These are phyloP conservation scores for Leishmania arabica DNA, from an alignment of 208 protist genomes.

Conservation along the genomic window DNA sequence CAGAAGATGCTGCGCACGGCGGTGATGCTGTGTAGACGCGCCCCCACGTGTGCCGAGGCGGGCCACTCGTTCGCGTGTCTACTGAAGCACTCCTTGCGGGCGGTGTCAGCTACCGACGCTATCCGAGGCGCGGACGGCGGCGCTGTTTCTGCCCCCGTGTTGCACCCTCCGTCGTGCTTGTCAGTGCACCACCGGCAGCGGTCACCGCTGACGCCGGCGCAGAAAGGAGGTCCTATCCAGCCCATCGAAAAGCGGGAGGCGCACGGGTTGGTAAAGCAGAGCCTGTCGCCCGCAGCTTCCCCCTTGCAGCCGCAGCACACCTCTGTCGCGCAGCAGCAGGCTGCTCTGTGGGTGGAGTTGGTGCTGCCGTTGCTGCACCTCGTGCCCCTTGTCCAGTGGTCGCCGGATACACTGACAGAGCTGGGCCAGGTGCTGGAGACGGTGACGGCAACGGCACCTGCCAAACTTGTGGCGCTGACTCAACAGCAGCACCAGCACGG, in stretches of 20 bases:
- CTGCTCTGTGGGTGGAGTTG: conserved; percentile 22
- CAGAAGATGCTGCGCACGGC: conserved; percentile 30
- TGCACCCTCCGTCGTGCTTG: neutral
- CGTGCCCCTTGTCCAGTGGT: conserved; percentile 41
- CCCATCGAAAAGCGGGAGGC: conserved; percentile 5
- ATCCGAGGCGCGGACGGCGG: conserved; percentile 16
- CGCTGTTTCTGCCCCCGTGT: neutral
- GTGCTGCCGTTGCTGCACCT: conserved; percentile 45
- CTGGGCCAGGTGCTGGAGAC: conserved; percentile 33
- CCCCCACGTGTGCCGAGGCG: conserved; percentile 17
- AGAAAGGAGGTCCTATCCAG: neutral
- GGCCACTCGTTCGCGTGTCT: conserved; percentile 33
- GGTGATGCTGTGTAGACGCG: conserved; percentile 19
- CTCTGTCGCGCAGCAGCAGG: conserved; percentile 10
- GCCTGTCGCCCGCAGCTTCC: neutral
- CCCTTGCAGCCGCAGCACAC: conserved; percentile 1
- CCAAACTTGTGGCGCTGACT: conserved; percentile 16
- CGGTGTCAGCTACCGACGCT: conserved; percentile 16
- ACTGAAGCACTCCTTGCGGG: conserved; percentile 32
- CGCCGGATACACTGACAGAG: conserved; percentile 22
- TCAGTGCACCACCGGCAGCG: neutral
- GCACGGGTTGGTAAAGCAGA: conserved; percentile 4
- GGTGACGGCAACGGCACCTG: conserved; percentile 12
- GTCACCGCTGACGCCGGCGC: neutral
- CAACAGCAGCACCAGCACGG: conserved; percentile 22